phyloP scores from a whole-genome alignment of 2,329 filamentous ascomycete species.

The Fusarium temperatum region DNA sequence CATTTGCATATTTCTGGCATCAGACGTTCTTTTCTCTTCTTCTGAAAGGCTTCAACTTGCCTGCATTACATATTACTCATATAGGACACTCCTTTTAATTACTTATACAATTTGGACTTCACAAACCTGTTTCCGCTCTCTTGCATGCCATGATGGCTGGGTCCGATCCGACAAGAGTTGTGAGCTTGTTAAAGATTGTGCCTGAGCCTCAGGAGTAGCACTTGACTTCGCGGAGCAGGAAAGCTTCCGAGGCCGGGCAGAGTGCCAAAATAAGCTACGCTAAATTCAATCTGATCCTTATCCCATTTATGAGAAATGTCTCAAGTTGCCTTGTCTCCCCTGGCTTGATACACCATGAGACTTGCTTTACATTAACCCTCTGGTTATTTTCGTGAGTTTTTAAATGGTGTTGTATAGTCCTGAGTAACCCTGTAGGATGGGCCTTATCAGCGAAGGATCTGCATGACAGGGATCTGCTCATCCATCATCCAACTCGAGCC shows the following conservation, averaged over 20 bases:
- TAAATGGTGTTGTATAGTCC: neutral
- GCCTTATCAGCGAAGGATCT: neutral
- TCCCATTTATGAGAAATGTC: too few relatives aligned
- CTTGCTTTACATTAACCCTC: neutral
- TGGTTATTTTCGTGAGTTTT: too few relatives aligned
- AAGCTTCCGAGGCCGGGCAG: neutral
- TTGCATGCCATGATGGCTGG: neutral
- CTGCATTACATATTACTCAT: neutral
- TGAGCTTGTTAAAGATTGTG: neutral
- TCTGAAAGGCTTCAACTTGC: neutral
- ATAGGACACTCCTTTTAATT: constrained; percentile 13
- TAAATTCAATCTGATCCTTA: too few relatives aligned
- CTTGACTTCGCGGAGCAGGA: neutral
- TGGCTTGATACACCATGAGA: neutral
- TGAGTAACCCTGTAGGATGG: fast-evolving
- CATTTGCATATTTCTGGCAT: neutral
- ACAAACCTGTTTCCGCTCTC: neutral
- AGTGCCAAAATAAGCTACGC: too few relatives aligned
- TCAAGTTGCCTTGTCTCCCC: too few relatives aligned
- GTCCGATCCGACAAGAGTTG: neutral
- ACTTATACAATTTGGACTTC: neutral
- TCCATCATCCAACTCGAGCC: neutral
- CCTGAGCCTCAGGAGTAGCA: neutral
- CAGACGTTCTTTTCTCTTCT: constrained; percentile 4
- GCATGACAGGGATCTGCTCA: neutral